Conservation (phyloP, 2,329 filamentous ascomycete species). For the Aureobasidium subglaciale region DNA sequence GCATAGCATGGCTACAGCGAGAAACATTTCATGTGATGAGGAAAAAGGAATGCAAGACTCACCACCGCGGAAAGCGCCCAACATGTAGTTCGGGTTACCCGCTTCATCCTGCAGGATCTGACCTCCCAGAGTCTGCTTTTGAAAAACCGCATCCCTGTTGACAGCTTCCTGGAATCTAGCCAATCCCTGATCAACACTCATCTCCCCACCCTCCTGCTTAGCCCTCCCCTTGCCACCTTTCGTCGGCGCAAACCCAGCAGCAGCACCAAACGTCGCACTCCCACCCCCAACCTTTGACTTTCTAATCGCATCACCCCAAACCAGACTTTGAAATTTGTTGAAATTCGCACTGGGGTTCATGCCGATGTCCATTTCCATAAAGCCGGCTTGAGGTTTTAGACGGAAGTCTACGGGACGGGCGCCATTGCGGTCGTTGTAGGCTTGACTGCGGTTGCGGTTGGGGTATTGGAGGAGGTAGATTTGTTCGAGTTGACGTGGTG, state of each 20-base stretch:
- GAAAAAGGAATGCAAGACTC: too few relatives aligned
- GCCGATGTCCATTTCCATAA: slow-evolving; percentile 89
- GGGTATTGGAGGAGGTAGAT: slow-evolving; percentile 81
- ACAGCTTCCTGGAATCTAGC: slow-evolving; percentile 61
- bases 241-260: slow-evolving; percentile 35
- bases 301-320: slow-evolving; percentile 71
- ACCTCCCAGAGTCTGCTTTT: slow-evolving; percentile 78
- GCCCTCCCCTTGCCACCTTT: slow-evolving; percentile 16
- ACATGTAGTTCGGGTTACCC: slow-evolving; percentile 72
- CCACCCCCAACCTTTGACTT: slow-evolving; percentile 35
- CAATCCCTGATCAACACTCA: slow-evolving; percentile 31
- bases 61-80: slow-evolving; percentile 74
- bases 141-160: slow-evolving; percentile 63
- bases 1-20: too few relatives aligned
- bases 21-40: too few relatives aligned
- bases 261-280: slow-evolving; percentile 39
- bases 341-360: slow-evolving; percentile 67
- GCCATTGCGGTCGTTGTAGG: slow-evolving; percentile 51
- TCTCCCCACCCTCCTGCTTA: slow-evolving; percentile 40
- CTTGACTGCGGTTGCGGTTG: slow-evolving; percentile 60
- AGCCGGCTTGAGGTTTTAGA: slow-evolving; percentile 72
- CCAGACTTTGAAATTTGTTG: slow-evolving; percentile 73
- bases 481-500: slow-evolving; percentile 55
- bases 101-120: slow-evolving; percentile 63
- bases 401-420: slow-evolving; percentile 65